Base-by-base conservation (phyloP, 352 stramenopile genomes). In the Globisporangium iwayamae region DNA sequence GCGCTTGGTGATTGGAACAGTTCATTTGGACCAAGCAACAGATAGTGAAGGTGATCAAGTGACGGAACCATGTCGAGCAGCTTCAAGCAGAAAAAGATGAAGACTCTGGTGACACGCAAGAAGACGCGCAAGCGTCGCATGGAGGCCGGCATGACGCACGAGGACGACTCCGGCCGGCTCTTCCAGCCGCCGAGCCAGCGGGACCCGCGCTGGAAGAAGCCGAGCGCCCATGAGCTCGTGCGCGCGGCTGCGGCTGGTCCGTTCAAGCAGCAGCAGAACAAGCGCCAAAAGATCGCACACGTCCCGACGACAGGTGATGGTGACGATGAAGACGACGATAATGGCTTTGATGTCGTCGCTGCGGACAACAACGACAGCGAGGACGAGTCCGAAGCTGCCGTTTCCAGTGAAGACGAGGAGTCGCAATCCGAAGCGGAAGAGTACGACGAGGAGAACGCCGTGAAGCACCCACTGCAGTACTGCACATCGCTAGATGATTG, bases 11-110 rank as follows among this genome's bases (percentile, higher is more conserved):
- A 18, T 43, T 16, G 41, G 10, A 7, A 59, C 46, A 38, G n/a
- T 22, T 10, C 16, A 60, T 47, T 46, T 18, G 13, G 16, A 46
- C 2, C 14, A 30, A 52, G 20, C 30, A 36, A 34, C n/a, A 9
- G 25, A 25, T 18, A 41, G 18, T 8, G 18, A 47, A 66, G 30
- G 32, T 39, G 14, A 45, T 28, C n/a, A 38, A 51, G 5, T 28
- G 25, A 28, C 25, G 25, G 25, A 28, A 2, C 25, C 60, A 92
- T 92, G 83, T 89, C 81, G 65, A 92, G 83, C 73, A 90, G 79
- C 78, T 92, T 81, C 70, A 90, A 90, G 78, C 83, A 92, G 70
- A 92, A 92, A 68, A 92, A 92, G 72, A 62, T 88, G 68, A 89
- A 87, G 74, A 92, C 81, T 65, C 71, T 92, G 62, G 75, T 73